Percentiles rank a stretch among this genome's conserved stretches.
Evolutionary conservation across 495 filamentous ascomycete species (phyloP).

Genomic region (Neurospora pannonica): DNA sequence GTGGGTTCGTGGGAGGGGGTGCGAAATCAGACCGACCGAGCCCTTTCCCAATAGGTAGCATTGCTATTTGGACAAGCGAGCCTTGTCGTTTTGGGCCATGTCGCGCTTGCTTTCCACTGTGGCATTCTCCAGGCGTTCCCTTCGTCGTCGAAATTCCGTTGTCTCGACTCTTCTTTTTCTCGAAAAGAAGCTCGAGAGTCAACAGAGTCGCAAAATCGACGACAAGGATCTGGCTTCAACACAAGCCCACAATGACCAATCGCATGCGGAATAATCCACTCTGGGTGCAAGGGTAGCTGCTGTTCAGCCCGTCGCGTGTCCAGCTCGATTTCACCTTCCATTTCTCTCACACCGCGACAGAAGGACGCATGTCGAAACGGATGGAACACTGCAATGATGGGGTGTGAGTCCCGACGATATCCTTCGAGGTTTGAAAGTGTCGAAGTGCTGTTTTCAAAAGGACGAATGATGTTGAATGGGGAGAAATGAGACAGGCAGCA

Average conservation of each 20-base stretch:
- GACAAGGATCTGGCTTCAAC: conserved; percentile 11
- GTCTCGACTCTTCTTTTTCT: background rate
- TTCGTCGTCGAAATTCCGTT: background rate
- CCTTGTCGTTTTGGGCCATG: conserved; percentile 13
- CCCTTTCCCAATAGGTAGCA: conserved; percentile 10
- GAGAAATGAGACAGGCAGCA: background rate
- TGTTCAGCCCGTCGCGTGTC: background rate
- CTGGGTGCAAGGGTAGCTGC: background rate
- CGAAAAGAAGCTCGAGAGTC: background rate
- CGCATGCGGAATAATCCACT: background rate
- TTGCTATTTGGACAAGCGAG: conserved; percentile 34
- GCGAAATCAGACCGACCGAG: background rate
- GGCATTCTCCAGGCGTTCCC: conserved; percentile 15
- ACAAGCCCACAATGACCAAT: conserved; percentile 4
- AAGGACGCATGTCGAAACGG: background rate
- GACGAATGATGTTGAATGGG: background rate
- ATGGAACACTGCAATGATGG: background rate
- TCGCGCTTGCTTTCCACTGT: conserved; percentile 22
- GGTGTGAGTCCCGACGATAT: background rate
- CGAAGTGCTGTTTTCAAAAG: background rate
- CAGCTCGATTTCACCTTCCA: background rate
- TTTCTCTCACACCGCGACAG: background rate
- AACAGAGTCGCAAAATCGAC: background rate
- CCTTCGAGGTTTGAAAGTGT: background rate
- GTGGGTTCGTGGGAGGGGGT: background rate